These are phyloP conservation scores for Pseudopithomyces maydicus DNA, from an alignment of 2,329 filamentous ascomycete species.

Conservation along the genomic window DNA sequence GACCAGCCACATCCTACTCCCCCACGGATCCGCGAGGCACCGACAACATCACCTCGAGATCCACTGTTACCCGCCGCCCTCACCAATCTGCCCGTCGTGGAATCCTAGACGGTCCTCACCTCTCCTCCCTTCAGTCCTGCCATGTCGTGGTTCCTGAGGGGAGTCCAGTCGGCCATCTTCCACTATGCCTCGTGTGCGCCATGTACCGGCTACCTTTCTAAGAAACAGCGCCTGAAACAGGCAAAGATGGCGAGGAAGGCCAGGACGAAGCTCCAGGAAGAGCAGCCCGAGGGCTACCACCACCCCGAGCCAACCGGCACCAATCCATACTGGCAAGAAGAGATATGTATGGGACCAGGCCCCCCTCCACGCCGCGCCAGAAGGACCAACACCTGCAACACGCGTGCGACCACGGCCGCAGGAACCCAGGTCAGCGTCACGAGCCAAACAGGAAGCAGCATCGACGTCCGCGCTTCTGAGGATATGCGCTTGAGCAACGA, in stretches of 20 bases:
- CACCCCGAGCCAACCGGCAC: constrained; percentile 85
- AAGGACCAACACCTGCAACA: constrained; percentile 58
- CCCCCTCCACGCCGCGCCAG: constrained; percentile 65
- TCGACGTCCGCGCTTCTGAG: constrained; percentile 30
- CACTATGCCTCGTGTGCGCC: constrained; percentile 79
- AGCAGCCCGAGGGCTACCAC: constrained; percentile 74
- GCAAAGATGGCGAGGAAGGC: constrained; percentile 71
- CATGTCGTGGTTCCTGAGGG: constrained; percentile 50
- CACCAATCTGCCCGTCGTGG: constrained; percentile 6
- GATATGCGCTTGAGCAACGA: constrained; percentile 39
- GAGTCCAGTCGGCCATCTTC: constrained; percentile 76
- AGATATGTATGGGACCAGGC: constrained; percentile 81
- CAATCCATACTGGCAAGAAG: constrained; percentile 86
- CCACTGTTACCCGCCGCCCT: constrained; percentile 1
- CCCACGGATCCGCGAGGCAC: constrained; percentile 11
- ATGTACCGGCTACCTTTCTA: constrained; percentile 73
- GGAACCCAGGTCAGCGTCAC: constrained; percentile 54
- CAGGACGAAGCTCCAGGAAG: constrained; percentile 67
- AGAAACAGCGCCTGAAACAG: constrained; percentile 71
- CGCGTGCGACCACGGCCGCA: constrained; percentile 64
- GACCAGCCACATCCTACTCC: constrained; percentile 11
- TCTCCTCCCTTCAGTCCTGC: constrained; percentile 2
- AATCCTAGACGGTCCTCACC: neutral
- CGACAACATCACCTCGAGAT: neutral
- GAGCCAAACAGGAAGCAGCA: constrained; percentile 53